Evolutionary conservation across 805 yeast genomes (phyloP), one percentile per base, ranked within the genome.

Genomic region (Suhomyces faveliae): DNA sequence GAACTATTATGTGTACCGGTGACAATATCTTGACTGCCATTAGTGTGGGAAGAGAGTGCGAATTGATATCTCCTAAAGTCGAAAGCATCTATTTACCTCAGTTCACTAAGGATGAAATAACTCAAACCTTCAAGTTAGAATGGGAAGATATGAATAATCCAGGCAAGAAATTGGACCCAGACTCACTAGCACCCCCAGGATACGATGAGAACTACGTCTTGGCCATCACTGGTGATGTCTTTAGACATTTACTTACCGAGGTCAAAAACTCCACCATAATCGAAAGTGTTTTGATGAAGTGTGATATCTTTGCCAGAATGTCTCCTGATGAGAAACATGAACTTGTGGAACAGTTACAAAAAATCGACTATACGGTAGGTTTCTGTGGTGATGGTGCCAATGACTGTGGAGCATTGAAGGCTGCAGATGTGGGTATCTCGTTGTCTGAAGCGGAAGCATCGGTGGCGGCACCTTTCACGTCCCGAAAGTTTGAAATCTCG

Each of bases 371-470:
- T 62, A 89, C 96, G 0, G 96, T 89, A 42, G 96, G 97, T 2
- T 94, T 94, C 66, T 94, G 98, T 69, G 99, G 99, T 30, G 99
- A 94, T 70, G 99, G 99, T 54, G 99, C 99, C 5, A 94, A 94
- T 67, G 99, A 94, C 63, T 94, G 98, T 68, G 99, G 99, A 56
- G 99, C 99, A 0, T 73, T 94, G 49, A 94, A 92, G 60, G 96
- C 97, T 11, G 98, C 99, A 0, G 96, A 94, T 68, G 96, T 95
- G 43, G 99, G 99, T 13, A 83, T 94, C 15, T 92, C 98, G 0
- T 70, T 94, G 42, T 88, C 96, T 23, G 99, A 94, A 64, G 99
- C 98, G 0, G 99, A 94, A 63, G 99, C 99, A 0, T 87, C 96
- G 3, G 97, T 94, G 13, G 99, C 99, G 0, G 99, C 99, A 0